Base-by-base conservation (phyloP, 2,329 filamentous ascomycete genomes). In the Trichophaea hybrida region DNA sequence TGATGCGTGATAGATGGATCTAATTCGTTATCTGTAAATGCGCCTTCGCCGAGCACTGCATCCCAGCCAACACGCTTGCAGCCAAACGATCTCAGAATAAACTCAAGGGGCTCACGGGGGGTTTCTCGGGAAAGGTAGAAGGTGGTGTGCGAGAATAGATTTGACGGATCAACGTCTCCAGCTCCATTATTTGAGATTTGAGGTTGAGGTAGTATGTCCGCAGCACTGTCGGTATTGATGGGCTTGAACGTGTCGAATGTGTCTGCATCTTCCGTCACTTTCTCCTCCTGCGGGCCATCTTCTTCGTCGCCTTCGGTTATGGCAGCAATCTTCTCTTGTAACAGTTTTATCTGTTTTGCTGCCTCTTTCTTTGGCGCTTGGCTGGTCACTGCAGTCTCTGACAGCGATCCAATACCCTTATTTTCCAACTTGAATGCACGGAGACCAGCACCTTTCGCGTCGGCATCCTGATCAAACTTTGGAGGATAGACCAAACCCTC, bases 51-150 rank as follows among this genome's bases (percentile, higher is more conserved):
- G 17, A 95, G 79, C 24, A 94, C 85, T 35, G 82, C 79, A 70
- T 97, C 91, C 93, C 93, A 98, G 46, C 90, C 93, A 67, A 98
- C 85, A 49, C 91, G 82, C 76, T 91, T 95, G 77, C 91, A 97
- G 64, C 93, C 93, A 70, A 97, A 98, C 2, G 91, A 81, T 70
- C 90, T 86, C 57, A 98, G 80, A 58, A 98, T 80, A 71, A 98
- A 95, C 72, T 98, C 93, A 24, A 98, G 77, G 2, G 93, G 83
- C 65, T 89, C 86, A 65, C 90, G 82, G 12, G 93, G 93, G 2
- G 91, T 90, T 75, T 98, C 93, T 68, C 93, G 85, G 40, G 91
- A 95, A 48, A 98, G 80, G 75, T 85, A 98, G 75, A 98, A 83
- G 35, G 89, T 95, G 73, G 86, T 90, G 62, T 88, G 84, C 35